Conservation (phyloP, 768 basidiomycete genomes). For the Psilocybe cyanescens region DNA sequence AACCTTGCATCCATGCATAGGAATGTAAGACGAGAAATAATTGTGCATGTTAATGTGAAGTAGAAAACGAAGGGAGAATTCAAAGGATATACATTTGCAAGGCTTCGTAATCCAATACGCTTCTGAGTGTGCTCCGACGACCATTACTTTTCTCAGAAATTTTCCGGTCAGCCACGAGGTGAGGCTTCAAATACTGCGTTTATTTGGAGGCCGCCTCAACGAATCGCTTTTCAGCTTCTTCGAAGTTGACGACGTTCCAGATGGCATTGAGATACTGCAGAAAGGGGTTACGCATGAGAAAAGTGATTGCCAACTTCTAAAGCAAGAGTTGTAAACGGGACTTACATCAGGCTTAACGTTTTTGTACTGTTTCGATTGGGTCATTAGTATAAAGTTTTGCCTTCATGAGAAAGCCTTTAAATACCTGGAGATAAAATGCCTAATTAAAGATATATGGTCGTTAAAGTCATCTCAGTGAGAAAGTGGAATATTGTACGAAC, state of each 20-base stretch:
- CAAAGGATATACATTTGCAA: not conserved
- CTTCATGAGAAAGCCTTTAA: slow-evolving; percentile 15
- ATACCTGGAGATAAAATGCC: slow-evolving; percentile 73
- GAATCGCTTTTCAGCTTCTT: slow-evolving; percentile 78
- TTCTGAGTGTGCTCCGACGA: too few relatives aligned
- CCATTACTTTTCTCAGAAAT: too few relatives aligned
- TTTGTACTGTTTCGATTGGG: slow-evolving; percentile 60
- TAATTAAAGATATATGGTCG: slow-evolving; percentile 25
- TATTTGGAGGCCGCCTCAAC: slow-evolving; percentile 34
- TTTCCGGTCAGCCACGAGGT: not conserved
- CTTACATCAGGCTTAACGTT: slow-evolving; percentile 94
- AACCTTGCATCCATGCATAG: too few relatives aligned
- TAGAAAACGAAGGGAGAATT: not conserved
- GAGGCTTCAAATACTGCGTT: not conserved
- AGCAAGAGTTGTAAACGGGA: slow-evolving; percentile 17
- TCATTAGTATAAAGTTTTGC: slow-evolving; percentile 10
- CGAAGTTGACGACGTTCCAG: slow-evolving; percentile 96
- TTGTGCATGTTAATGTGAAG: not conserved
- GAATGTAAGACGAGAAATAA: too few relatives aligned
- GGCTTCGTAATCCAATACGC: too few relatives aligned
- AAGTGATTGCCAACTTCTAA: not conserved
- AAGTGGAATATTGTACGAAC: slow-evolving; percentile 43
- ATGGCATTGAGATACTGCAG: slow-evolving; percentile 69
- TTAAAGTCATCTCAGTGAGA: not conserved
- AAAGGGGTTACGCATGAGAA: not conserved